phyloP scores from a whole-genome alignment of 2,329 filamentous ascomycete species.

The Fusarium cyanostomum region DNA sequence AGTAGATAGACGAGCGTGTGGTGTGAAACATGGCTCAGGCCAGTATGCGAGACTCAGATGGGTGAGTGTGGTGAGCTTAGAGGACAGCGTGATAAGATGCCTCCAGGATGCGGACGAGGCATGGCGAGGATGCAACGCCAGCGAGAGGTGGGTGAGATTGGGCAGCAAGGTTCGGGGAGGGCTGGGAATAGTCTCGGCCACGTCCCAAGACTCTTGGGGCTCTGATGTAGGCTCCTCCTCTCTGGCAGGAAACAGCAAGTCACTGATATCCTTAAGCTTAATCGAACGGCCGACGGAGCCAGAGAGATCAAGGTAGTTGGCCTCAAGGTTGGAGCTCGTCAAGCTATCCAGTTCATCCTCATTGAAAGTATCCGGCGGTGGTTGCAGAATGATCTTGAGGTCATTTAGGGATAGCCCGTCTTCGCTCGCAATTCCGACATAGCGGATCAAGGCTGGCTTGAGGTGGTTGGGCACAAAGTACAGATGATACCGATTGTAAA shows the following conservation, averaged over 20 bases:
- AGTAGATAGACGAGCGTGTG: constrained; percentile 60
- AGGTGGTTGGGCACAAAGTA: constrained; percentile 64
- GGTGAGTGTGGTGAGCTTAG: constrained; percentile 63
- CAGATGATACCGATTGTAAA: constrained; percentile 66
- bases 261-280: constrained; percentile 60
- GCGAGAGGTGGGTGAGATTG: constrained; percentile 68
- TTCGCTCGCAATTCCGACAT: constrained; percentile 56
- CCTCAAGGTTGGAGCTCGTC: constrained; percentile 43
- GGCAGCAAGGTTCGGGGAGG: constrained; percentile 58
- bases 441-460: constrained; percentile 61
- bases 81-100: constrained; percentile 64
- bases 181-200: constrained; percentile 45
- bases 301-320: constrained; percentile 64
- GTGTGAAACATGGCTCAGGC: constrained; percentile 68
- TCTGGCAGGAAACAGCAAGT: constrained; percentile 58
- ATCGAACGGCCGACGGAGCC: constrained; percentile 62
- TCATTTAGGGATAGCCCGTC: constrained; percentile 61
- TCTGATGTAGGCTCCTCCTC: constrained; percentile 33
- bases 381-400: constrained; percentile 57
- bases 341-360: constrained; percentile 43
- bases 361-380: constrained; percentile 42
- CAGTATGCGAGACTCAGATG: constrained; percentile 70
- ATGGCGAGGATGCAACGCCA: constrained; percentile 57
- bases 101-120: constrained; percentile 62
- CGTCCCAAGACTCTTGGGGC: constrained; percentile 65